Base-by-base conservation (phyloP, 805 yeast genomes). In the Metschnikowia noctiluminum region DNA sequence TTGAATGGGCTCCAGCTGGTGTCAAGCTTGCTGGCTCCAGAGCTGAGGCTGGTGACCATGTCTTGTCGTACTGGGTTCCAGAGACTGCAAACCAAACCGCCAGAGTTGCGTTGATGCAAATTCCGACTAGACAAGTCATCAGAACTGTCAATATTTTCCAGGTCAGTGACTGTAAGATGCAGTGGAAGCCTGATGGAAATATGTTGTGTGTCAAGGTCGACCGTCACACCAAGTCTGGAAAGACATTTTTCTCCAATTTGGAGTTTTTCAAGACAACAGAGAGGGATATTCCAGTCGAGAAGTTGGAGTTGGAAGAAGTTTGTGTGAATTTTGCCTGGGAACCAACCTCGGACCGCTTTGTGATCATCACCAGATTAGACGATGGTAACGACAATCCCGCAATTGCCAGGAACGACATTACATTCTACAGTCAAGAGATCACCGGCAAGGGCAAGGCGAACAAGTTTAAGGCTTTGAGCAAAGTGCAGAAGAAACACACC, bases 11-110 rank as follows among this genome's bases (percentile, higher is more conserved):
- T 28, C 99, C 99, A 52, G 84, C 89, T 26, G 87, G 88, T 57
- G 87, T 89, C 45, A 75, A 79, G 58, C 76, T 88, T 48, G 79
- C 82, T 40, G 80, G 78, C 50, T 70, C 81, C 46, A 77, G 72
- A 50, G 73, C 65, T 36, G 81, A 77, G 49, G 77, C 74, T 38
- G 78, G 78, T 46, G 83, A 84, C 48, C 84, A 84, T 59, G 72
- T 90, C 34, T 77, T 94, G 58, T 84, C 96, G 31, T 94, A 85
- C 75, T 94, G 99, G 99, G 90, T 97, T 41, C 99, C 99, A 47
- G 99, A 94, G 74, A 73, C 83, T 46, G 69, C 78, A 54, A 92
- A 94, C 70, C 96, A 91, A 75, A 87, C 97, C 40, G 97, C 99
- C 28, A 86, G 96, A 68, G 98, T 92, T 50, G 81, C 95, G 26